Evolutionary conservation across 306 rosid species (phyloP), one percentile per base, ranked within the genome.

Genomic region (Vicia villosa): DNA sequence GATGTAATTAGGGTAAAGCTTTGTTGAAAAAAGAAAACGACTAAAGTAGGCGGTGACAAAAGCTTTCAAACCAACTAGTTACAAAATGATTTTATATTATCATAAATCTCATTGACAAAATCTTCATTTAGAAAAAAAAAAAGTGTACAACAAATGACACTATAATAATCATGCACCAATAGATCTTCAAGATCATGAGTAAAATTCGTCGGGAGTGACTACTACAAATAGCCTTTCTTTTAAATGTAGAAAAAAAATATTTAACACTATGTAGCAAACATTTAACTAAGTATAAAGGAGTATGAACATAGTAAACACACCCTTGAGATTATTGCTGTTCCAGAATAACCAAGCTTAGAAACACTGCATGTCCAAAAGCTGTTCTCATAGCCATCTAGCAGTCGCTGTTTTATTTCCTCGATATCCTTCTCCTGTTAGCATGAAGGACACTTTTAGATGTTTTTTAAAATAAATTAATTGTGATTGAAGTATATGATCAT

Each of bases 341-440:
- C 98, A 46, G 97, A 88, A 77, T 94, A 94, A 74, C 97, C 97
- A 60, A 94, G 97, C 75, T 90, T 94, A 59, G 95, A 80, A 77
- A 84, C 82, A 85, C 96, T 90, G 37, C 97, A 90, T 2, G 96
- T 88, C 98, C 98, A 90, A 80, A 85, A 94, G 81, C 91, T 86
- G 80, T 90, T 81, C 46, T 84, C 90, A 55, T 88, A 93, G 57
- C 97, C 97, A 70, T 90, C 88, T 57, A 93, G 56, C 32, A 93
- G 80, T 77, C 66, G 58, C 38, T 68, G 72, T 68, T 81, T 84
- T 58, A 90, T 86, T 10, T 75, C 71, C 46, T 86, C 80, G 40
- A 81, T 72, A 65, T 93, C 98, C 85, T 93, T 93, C 77, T 90
- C 91, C 98, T 93, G 96, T 64, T 66, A 17, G 72, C 62, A 72